Evolutionary conservation across 768 basidiomycete genomes (phyloP).

Genomic region (Phylloporus sp.): DNA sequence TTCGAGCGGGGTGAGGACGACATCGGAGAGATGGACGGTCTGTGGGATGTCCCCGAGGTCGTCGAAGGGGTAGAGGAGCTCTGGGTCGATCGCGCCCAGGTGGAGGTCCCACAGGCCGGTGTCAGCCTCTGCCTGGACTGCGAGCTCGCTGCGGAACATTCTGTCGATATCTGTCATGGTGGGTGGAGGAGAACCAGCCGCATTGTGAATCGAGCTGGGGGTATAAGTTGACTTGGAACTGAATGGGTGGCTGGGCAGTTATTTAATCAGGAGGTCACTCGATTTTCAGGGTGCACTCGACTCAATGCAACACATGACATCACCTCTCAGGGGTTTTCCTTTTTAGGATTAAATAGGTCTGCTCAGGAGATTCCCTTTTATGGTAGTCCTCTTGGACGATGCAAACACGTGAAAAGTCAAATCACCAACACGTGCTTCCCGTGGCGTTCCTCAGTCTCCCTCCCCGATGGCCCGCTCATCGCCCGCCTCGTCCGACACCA

Average conservation of each 20-base stretch:
- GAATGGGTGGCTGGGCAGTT: conserved; percentile 9
- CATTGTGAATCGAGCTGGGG: conserved; percentile 11
- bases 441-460: background rate
- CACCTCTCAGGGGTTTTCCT: conserved; percentile 12
- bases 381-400: background rate
- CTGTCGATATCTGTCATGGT: conserved; percentile 24
- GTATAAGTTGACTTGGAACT: conserved; percentile 8
- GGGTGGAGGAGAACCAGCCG: conserved; percentile 1
- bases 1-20: conserved; percentile 5
- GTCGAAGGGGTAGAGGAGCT: background rate
- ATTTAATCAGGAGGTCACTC: background rate
- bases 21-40: conserved; percentile 25
- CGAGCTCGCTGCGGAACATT: conserved; percentile 22
- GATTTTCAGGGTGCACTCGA: background rate
- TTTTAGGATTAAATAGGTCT: background rate
- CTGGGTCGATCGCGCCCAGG: conserved; percentile 5
- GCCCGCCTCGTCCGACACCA: conserved; percentile 8
- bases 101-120: background rate
- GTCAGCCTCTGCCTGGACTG: conserved; percentile 4
- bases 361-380: background rate
- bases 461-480: conserved; percentile 14
- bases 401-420: conserved; percentile 24
- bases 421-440: conserved; percentile 7
- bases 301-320: background rate
- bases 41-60: conserved; percentile 2